Conservation (phyloP, 106 monocot species). For the Acorus calamus region DNA sequence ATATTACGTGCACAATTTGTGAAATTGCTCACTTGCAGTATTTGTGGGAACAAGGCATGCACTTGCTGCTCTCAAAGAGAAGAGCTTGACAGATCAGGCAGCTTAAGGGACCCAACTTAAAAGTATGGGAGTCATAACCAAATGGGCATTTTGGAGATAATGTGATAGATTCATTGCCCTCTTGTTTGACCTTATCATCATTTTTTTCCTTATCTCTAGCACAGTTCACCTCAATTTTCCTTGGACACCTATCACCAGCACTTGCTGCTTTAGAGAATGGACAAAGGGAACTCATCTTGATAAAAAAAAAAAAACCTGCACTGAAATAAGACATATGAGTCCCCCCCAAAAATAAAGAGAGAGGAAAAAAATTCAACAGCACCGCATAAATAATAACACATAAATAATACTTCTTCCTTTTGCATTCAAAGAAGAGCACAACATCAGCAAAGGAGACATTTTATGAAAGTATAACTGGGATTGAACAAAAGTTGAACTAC, state of each 20-base stretch:
- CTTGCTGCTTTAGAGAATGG: constrained; percentile 67
- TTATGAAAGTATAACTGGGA: too few species aligned
- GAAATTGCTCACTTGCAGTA: constrained; percentile 80
- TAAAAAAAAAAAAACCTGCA: too few species aligned
- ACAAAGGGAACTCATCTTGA: constrained; percentile 59
- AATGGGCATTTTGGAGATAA: constrained; percentile 83
- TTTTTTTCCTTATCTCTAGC: constrained; percentile 14
- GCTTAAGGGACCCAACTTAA: constrained; percentile 89
- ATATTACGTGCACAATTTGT: neutral
- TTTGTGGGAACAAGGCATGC: constrained; percentile 84
- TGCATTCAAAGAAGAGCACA: too few species aligned
- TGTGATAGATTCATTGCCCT: constrained; percentile 26
- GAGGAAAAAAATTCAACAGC: too few species aligned
- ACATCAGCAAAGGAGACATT: too few species aligned
- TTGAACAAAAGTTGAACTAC: too few species aligned
- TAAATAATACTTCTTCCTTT: too few species aligned
- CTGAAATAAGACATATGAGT: too few species aligned
- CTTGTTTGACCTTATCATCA: constrained; percentile 20
- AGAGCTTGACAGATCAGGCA: constrained; percentile 84
- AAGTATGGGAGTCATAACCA: constrained; percentile 90
- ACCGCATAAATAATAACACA: too few species aligned
- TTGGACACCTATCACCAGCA: constrained; percentile 38
- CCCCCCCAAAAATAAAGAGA: too few species aligned
- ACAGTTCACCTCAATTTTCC: constrained; percentile 27
- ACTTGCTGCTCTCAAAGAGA: constrained; percentile 83